Conservation (phyloP, 2,329 filamentous ascomycete genomes). For the Venturia oleaginea region DNA sequence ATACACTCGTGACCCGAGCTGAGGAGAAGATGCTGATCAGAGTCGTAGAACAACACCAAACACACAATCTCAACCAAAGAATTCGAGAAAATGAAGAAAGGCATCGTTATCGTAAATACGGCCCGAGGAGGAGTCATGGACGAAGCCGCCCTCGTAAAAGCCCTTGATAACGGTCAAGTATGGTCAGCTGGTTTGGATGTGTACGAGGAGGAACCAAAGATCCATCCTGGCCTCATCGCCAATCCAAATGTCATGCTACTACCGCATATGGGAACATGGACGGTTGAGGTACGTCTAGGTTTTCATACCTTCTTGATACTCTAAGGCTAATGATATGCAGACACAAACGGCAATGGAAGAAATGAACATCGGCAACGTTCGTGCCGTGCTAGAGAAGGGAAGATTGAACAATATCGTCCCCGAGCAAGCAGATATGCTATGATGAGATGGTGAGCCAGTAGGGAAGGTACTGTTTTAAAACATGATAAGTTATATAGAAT, state of each 20-base stretch:
- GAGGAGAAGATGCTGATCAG: not conserved
- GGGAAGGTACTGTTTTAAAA: not conserved
- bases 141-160: constrained; percentile 67
- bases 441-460: not conserved
- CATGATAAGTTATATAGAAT: not conserved
- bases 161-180: constrained; percentile 61
- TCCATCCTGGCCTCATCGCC: constrained; percentile 61
- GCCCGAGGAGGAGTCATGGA: constrained; percentile 76
- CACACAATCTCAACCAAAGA: constrained; percentile 66
- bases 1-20: not conserved
- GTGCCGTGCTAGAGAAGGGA: constrained; percentile 51
- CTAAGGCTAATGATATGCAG: constrained; percentile 22
- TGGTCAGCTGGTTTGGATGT: constrained; percentile 68
- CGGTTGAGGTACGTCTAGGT: constrained; percentile 44
- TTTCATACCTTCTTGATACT: not conserved
- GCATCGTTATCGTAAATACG: constrained; percentile 72
- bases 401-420: constrained; percentile 60
- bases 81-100: constrained; percentile 69
- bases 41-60: constrained; percentile 49
- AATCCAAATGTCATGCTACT: constrained; percentile 67
- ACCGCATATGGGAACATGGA: constrained; percentile 83
- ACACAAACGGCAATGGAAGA: constrained; percentile 58
- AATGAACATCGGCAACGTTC: constrained; percentile 64
- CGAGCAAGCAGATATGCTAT: constrained; percentile 47
- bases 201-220: constrained; percentile 68